Conservation (phyloP, 208 protist species). For the Leptomonas pyrrhocoris region DNA sequence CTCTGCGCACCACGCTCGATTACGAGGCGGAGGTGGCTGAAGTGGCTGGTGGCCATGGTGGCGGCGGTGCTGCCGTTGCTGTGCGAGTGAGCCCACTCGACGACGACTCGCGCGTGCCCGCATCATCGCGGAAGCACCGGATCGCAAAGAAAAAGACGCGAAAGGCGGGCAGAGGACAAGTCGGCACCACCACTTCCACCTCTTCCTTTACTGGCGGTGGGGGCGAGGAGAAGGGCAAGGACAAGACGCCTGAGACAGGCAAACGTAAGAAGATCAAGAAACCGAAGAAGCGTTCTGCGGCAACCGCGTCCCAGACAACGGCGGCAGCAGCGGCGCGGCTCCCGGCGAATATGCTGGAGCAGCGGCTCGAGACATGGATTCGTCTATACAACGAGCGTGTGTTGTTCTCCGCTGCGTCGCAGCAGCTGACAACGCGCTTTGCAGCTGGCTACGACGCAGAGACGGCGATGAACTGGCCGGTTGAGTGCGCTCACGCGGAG, state of each 20-base stretch:
- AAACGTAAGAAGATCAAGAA: slow-evolving; percentile 17
- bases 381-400: slow-evolving; percentile 24
- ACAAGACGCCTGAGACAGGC: neutral
- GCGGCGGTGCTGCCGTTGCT: neutral
- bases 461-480: slow-evolving; percentile 50
- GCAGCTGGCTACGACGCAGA: slow-evolving; percentile 24
- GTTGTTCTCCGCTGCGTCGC: slow-evolving; percentile 15
- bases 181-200: neutral
- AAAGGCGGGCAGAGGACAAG: neutral
- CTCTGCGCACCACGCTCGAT: slow-evolving; percentile 15
- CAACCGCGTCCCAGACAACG: neutral
- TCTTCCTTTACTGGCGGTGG: neutral
- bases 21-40: neutral
- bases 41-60: neutral
- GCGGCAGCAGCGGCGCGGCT: neutral
- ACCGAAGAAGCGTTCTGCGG: neutral
- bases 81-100: neutral
- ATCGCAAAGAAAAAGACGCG: neutral
- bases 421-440: slow-evolving; percentile 10
- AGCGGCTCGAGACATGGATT: slow-evolving; percentile 29
- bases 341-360: slow-evolving; percentile 5
- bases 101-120: neutral
- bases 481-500: slow-evolving; percentile 55
- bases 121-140: neutral
- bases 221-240: neutral